Evolutionary conservation across 2,329 filamentous ascomycete species (phyloP).

Genomic region (Emergomyces africanus): DNA sequence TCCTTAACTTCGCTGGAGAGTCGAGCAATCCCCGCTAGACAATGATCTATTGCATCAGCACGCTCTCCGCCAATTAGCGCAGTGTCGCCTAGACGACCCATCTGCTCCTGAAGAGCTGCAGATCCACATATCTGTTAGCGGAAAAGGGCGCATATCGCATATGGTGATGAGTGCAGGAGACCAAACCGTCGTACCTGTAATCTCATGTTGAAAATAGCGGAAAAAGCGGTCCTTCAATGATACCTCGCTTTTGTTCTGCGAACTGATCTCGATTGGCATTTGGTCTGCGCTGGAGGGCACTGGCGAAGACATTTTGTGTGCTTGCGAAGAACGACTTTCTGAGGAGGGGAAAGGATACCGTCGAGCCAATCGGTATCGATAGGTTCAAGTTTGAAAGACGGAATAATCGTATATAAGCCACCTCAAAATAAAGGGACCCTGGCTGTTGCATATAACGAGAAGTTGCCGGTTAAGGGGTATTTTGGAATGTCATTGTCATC

Average conservation of each 20-base stretch:
- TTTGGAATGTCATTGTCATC: not conserved
- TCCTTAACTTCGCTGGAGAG: constrained; percentile 78
- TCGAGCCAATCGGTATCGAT: not conserved
- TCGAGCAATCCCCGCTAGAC: constrained; percentile 64
- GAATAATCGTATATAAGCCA: not conserved
- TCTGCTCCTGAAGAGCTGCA: constrained; percentile 62
- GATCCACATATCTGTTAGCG: not conserved
- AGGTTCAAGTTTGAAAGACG: not conserved
- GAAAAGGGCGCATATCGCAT: not conserved
- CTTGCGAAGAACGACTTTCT: not conserved
- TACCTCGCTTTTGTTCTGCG: constrained; percentile 24
- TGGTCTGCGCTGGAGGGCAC: not conserved
- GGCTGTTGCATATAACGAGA: not conserved
- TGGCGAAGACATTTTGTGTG: not conserved
- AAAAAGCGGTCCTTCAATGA: constrained; percentile 67
- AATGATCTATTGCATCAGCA: constrained; percentile 66
- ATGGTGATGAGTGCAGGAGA: not conserved
- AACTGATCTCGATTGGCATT: constrained; percentile 15
- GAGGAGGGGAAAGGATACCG: not conserved
- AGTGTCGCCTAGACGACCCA: constrained; percentile 52
- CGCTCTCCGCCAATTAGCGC: constrained; percentile 59
- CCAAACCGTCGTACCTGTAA: constrained; percentile 46
- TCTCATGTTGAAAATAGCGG: constrained; percentile 65
- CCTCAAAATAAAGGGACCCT: not conserved
- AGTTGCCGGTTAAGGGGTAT: not conserved